Evolutionary conservation across 208 protist genomes (phyloP), one percentile per base, ranked within the genome.

Genomic region (Novymonas esmeraldas): DNA sequence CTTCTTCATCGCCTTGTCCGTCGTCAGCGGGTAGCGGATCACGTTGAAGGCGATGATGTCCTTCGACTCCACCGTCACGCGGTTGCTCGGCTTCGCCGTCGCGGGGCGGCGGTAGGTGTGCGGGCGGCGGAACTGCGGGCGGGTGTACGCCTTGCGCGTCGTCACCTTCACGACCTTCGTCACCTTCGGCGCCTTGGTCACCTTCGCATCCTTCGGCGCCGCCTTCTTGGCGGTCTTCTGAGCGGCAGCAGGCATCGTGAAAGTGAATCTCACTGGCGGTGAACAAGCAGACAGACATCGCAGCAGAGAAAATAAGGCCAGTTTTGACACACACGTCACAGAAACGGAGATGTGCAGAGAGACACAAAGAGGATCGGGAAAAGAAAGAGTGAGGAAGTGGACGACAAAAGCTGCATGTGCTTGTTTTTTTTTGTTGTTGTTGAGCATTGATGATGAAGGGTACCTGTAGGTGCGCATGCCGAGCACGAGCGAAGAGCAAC

Each of bases 1-100:
- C 93, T 99, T 98, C 95, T 99, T 99, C 94, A 99, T 99, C 54
- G 98, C 98, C 76, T 96, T 97, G 79, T 99, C 98, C 24, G 98
- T 99, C 33, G 95, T 99, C 57, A 99, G 79, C 33, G 99, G 99
- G 89, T 98, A 98, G 80, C 98, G 92, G 74, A 99, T 90, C 71
- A 99, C 76, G 66, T 81, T 66, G 89, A 96, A 99, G 50, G 94
- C 71, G 56, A 86, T 72, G 24, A 79, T 55, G 78, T 96, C 94
- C 78, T 85, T 84, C 72, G 79, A 64, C 34, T 93, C 79, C 51
- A 93, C 89, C 28, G 79, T 94, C 49, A 95, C 85, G 45, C 84
- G 90, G 81, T 97, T 97, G 75, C 89, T 91, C 79, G 98, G 98
- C 83, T 94, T 89, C 44, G 93, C 92, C 13, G 68, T 85, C 31